Evolutionary conservation across 1,284 basidiomycete genomes (phyloP).

Genomic region (Marasmius oreades): DNA sequence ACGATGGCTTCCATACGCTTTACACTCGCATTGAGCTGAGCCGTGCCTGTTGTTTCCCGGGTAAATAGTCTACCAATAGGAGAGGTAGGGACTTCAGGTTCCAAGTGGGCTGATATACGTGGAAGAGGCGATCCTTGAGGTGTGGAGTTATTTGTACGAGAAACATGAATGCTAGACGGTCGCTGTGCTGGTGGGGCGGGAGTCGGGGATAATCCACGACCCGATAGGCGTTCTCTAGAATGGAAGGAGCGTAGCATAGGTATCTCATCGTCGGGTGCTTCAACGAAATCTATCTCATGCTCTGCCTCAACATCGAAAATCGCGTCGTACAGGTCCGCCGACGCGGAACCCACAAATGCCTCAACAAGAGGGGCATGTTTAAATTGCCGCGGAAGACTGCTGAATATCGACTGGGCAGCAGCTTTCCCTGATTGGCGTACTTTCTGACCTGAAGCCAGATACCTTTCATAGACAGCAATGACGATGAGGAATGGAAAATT

Average conservation of each 20-base stretch:
- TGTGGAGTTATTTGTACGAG: constrained; percentile 10
- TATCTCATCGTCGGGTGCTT: constrained; percentile 37
- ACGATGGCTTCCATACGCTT: constrained; percentile 56
- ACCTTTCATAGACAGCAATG: constrained; percentile 82
- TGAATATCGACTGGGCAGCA: constrained; percentile 54
- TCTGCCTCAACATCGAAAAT: constrained; percentile 70
- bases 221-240: constrained; percentile 37
- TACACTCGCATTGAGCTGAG: constrained; percentile 39
- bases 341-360: constrained; percentile 61
- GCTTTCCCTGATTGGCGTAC: constrained; percentile 48
- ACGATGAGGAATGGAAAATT: constrained; percentile 76
- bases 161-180: constrained; percentile 12
- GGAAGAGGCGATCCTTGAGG: constrained; percentile 20
- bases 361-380: constrained; percentile 72
- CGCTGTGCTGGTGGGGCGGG: constrained; percentile 21
- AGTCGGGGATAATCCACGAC: constrained; percentile 18
- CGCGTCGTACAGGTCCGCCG: constrained; percentile 65
- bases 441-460: constrained; percentile 46
- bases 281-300: constrained; percentile 47
- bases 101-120: constrained; percentile 12
- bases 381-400: constrained; percentile 62
- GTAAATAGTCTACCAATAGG: constrained; percentile 54
- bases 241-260: constrained; percentile 35
- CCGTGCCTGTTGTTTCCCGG: constrained; percentile 23
- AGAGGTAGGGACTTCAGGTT: constrained; percentile 14